phyloP scores from a whole-genome alignment of 2,329 filamentous ascomycete genomes.

The Pseudocercospora cruenta region DNA sequence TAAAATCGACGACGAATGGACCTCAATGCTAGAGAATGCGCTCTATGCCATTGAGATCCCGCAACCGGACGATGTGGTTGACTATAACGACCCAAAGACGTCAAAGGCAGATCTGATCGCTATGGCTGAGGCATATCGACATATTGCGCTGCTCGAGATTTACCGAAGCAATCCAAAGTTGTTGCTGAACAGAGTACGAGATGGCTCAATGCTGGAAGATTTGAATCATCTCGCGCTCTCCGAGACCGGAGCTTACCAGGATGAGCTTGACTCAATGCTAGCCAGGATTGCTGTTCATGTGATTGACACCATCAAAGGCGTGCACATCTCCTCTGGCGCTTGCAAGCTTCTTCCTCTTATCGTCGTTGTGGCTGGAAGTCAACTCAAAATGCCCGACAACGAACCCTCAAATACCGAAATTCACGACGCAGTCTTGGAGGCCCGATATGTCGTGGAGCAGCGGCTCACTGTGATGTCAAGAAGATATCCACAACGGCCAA shows the following conservation, averaged over 20 bases:
- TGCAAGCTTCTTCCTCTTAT: constrained; percentile 54
- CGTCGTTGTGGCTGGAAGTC: constrained; percentile 55
- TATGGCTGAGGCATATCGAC: constrained; percentile 58
- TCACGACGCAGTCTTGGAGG: constrained; percentile 35
- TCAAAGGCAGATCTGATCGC: constrained; percentile 57
- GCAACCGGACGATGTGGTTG: constrained; percentile 51
- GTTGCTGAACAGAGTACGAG: constrained; percentile 26
- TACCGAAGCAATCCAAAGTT: constrained; percentile 57
- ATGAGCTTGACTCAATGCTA: constrained; percentile 46
- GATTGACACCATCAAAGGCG: constrained; percentile 52
- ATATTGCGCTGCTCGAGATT: constrained; percentile 57
- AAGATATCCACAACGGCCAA: constrained; percentile 56
- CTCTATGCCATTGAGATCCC: constrained; percentile 54
- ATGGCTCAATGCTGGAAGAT: not conserved
- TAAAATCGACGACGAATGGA: constrained; percentile 40
- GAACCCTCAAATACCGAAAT: constrained; percentile 39
- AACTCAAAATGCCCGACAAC: constrained; percentile 50
- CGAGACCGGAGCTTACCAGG: constrained; percentile 16
- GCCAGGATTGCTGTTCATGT: constrained; percentile 57
- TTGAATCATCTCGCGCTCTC: not conserved
- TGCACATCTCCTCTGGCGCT: constrained; percentile 56
- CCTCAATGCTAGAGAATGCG: constrained; percentile 51
- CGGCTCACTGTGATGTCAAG: constrained; percentile 51
- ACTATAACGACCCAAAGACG: constrained; percentile 57
- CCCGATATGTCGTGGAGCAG: constrained; percentile 54